phyloP scores from a whole-genome alignment of 805 yeast species.

The Teunomyces aglyptinius region DNA sequence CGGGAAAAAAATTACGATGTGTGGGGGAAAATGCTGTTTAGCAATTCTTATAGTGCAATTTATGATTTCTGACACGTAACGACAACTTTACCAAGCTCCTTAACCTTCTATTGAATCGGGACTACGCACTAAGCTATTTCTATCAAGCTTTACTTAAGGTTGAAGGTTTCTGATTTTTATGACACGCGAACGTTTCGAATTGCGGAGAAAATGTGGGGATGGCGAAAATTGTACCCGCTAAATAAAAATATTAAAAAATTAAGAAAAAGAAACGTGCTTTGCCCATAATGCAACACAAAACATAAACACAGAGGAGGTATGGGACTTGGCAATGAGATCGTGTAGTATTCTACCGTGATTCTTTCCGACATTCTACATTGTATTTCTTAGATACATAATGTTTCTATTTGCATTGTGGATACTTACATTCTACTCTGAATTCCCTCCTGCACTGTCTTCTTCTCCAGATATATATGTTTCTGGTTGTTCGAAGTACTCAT shows the following conservation, averaged over 20 bases:
- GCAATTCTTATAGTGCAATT: background rate
- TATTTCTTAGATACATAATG: background rate
- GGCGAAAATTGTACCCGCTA: background rate
- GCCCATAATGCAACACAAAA: background rate
- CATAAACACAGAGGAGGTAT: background rate
- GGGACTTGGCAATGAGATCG: background rate
- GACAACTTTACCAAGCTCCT: too few relatives aligned
- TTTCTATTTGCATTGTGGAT: background rate
- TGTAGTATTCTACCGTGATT: background rate
- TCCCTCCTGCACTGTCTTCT: background rate
- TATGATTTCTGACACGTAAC: too few relatives aligned
- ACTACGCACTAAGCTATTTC: too few relatives aligned
- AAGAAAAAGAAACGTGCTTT: background rate
- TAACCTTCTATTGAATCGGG: too few relatives aligned
- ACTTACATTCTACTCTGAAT: background rate
- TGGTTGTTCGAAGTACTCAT: background rate
- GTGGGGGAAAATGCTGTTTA: background rate
- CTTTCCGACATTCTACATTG: background rate
- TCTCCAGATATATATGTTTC: background rate
- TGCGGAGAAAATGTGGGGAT: constrained; percentile 2
- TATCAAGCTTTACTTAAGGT: background rate
- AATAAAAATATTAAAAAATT: background rate
- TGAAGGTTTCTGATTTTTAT: background rate
- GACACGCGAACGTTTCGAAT: background rate
- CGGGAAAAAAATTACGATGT: background rate